Base-by-base conservation (phyloP, 345 rosid genomes). In the Populus ilicifolia region DNA sequence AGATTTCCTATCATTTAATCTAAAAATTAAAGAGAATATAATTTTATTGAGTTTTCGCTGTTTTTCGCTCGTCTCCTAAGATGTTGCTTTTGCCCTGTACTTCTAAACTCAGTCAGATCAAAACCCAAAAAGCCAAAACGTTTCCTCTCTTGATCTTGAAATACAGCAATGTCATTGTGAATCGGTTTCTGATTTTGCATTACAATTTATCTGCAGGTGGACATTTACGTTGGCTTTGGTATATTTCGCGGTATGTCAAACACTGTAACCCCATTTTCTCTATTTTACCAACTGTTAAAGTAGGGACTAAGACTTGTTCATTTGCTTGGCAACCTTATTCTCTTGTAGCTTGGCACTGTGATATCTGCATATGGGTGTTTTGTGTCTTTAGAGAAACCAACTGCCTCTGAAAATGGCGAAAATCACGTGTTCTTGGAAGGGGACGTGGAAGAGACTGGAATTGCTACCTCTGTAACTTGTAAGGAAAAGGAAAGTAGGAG, bases 341-440 rank as follows among this genome's bases (percentile, higher is more conserved):
- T 2, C 69, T 23, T 84, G 75, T 76, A 95, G 98, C 74, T 95
- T 71, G 98, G 94, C 41, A 87, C 86, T 36, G 79, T 85, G 27
- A 80, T 88, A 64, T 96, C 99, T 14, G 83, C 87, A 18, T 85
- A 93, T 79, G 98, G 97, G 73, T 93, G 97, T 71, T 92, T 89
- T 89, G n/a, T 83, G 52, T 76, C 82, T 46, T 80, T 82, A n/a
- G 74, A 21, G n/a, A 33, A 46, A 72, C 56, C 72, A 59, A 14
- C 14, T 62, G 70, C 76, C 10, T 2, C 68, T 8, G 81, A 73
- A 72, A 83, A 83, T 77, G 85, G 79, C 69, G 77, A 44, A 71
- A 63, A 71, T 27, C 79, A 59, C 7, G 86, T 52, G 67, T 29
- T 78, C 29, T 48, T 75, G 64, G 73, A 64, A 75, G 61, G 68